phyloP scores from a whole-genome alignment of 495 filamentous ascomycete species.

The Aspergillus sclerotioniger region DNA sequence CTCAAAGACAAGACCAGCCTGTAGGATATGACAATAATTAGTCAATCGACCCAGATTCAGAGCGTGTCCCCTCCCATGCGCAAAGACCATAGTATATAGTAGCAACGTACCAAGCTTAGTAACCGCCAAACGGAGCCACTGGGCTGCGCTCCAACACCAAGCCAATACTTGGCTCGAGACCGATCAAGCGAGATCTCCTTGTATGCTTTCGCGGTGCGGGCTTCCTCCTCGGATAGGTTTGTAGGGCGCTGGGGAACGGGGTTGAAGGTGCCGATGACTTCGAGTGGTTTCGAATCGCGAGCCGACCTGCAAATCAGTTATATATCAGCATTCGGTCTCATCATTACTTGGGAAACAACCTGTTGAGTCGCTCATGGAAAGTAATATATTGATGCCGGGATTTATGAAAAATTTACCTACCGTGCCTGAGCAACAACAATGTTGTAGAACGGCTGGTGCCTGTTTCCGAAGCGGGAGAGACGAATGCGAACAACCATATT shows the following conservation, averaged over 20 bases:
- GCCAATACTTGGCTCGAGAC: constrained; percentile 84
- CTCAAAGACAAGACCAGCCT: constrained; percentile 18
- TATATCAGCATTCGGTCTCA: constrained; percentile 1
- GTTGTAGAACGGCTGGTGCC: constrained; percentile 87
- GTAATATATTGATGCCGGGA: constrained; percentile 5
- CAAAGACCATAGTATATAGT: background rate
- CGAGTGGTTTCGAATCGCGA: constrained; percentile 79
- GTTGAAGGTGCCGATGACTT: constrained; percentile 95
- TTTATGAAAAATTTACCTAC: constrained; percentile 47
- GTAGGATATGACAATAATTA: background rate
- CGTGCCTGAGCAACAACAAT: constrained; percentile 95
- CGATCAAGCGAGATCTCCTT: constrained; percentile 91
- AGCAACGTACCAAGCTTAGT: constrained; percentile 70
- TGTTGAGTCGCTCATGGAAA: background rate
- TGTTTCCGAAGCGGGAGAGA: constrained; percentile 89
- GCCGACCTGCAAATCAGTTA: constrained; percentile 51
- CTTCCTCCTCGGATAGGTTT: constrained; percentile 62
- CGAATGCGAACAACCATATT: constrained; percentile 91
- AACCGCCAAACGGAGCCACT: constrained; percentile 85
- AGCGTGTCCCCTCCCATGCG: background rate
- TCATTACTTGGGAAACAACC: constrained; percentile 36
- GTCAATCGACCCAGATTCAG: background rate
- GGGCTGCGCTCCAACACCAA: constrained; percentile 94
- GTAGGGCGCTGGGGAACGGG: constrained; percentile 69
- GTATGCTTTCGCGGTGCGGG: constrained; percentile 52